A percentile compares a stretch with the other conserved stretches of the same genome.
phyloP scores from a whole-genome alignment of 2,329 filamentous ascomycete species.

The Curvularia sp. region DNA sequence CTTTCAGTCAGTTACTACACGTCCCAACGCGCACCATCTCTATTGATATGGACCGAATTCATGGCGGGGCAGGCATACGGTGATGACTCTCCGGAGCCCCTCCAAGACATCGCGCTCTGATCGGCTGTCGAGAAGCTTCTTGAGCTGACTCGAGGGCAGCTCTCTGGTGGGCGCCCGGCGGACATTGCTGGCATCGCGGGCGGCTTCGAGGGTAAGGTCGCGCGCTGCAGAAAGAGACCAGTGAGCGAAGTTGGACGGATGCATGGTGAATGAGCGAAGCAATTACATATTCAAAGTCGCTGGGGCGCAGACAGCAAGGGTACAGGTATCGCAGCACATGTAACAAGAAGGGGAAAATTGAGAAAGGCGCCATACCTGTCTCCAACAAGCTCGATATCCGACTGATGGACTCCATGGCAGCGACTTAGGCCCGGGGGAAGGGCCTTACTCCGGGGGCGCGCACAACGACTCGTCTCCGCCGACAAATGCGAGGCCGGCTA shows the following conservation, averaged over 20 bases:
- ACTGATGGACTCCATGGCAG: conserved; percentile 90
- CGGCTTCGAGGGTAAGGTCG: conserved; percentile 96
- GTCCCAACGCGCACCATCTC: conserved; percentile 9
- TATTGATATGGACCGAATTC: neutral
- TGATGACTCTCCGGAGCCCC: conserved; percentile 84
- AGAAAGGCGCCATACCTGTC: conserved; percentile 68
- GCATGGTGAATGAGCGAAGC: conserved; percentile 31
- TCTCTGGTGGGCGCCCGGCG: conserved; percentile 66
- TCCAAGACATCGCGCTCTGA: conserved; percentile 93
- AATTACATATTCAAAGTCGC: conserved; percentile 12
- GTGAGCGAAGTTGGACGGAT: conserved; percentile 51
- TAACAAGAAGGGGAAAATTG: conserved; percentile 8
- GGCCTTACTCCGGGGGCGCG: conserved; percentile 27
- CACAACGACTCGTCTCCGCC: conserved; percentile 17
- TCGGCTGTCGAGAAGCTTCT: conserved; percentile 92
- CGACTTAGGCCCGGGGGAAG: conserved; percentile 21
- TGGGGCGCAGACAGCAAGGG: conserved; percentile 15
- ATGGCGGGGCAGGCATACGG: conserved; percentile 64
- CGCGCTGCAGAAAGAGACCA: conserved; percentile 69
- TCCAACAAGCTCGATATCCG: conserved; percentile 93
- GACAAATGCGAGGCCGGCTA: conserved; percentile 31
- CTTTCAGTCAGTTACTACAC: conserved; percentile 30
- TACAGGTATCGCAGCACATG: neutral
- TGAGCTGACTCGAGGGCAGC: conserved; percentile 82
- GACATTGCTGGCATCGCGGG: conserved; percentile 77